Percentiles rank a stretch among this genome's conserved stretches.
phyloP scores from a whole-genome alignment of 2,329 filamentous ascomycete species.

The Aureobasidium leucospermi region DNA sequence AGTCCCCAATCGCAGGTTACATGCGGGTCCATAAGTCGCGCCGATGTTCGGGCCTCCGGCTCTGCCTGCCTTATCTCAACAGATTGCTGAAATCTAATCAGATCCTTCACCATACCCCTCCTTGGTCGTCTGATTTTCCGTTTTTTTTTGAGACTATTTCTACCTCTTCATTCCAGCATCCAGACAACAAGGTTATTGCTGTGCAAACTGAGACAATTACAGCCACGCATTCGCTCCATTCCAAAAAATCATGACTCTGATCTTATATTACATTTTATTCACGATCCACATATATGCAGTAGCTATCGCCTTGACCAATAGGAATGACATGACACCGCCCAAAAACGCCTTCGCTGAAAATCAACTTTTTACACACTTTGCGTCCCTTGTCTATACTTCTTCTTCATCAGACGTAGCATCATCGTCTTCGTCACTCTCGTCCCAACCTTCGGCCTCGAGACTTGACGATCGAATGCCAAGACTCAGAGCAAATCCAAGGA shows the following conservation, averaged over 20 bases:
- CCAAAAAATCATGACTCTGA: not conserved
- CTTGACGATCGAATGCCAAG: conserved; percentile 64
- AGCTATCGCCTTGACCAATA: not conserved
- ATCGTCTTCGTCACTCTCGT: conserved; percentile 33
- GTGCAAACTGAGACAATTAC: too few species aligned
- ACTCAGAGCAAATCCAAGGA: conserved; percentile 72
- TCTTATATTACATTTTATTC: not conserved
- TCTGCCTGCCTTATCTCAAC: not conserved
- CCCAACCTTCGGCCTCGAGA: conserved; percentile 53
- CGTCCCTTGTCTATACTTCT: conserved; percentile 21
- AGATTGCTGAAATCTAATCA: conserved; percentile 2
- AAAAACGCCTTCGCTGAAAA: conserved; percentile 15
- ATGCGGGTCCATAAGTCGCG: not conserved
- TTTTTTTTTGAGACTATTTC: not conserved
- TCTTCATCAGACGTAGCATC: conserved; percentile 42
- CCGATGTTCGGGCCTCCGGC: not conserved
- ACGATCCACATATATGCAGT: not conserved
- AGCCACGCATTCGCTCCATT: not conserved
- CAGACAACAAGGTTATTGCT: too few species aligned
- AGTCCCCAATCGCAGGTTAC: not conserved
- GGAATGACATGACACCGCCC: conserved; percentile 7
- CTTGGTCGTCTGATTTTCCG: not conserved
- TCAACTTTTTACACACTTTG: not conserved
- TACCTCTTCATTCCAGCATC: not conserved
- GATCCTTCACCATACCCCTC: not conserved